Percentiles rank a stretch among this genome's conserved stretches.
phyloP scores from a whole-genome alignment of 768 basidiomycete genomes.

The Suillus luteus region DNA sequence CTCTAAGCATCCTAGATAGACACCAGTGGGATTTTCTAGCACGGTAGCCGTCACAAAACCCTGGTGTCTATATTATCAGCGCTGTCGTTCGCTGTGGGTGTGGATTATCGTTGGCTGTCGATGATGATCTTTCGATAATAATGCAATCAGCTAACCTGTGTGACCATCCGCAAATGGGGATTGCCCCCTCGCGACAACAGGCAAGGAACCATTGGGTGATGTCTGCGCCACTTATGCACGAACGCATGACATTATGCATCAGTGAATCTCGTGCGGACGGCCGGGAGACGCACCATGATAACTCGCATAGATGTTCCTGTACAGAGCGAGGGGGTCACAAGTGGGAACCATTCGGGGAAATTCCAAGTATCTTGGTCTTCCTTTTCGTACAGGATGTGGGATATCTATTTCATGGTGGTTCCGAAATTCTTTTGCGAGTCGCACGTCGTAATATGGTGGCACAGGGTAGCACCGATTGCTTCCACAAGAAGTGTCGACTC shows the following conservation, averaged over 20 bases:
- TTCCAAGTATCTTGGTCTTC: neutral
- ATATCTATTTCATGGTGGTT: conserved; percentile 2
- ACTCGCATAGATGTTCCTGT: neutral
- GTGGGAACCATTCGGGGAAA: neutral
- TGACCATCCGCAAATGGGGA: neutral
- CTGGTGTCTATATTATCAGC: neutral
- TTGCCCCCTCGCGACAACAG: neutral
- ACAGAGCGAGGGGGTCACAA: neutral
- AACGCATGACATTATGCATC: no score
- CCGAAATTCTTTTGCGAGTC: neutral
- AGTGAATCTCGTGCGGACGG: neutral
- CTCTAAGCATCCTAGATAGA: neutral
- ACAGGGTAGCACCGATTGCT: neutral
- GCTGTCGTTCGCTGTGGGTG: neutral
- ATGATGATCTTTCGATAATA: neutral
- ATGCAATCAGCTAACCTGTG: conserved; percentile 1
- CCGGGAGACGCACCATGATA: neutral
- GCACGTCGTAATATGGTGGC: conserved; percentile 1
- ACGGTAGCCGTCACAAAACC: neutral
- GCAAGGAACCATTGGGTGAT: neutral
- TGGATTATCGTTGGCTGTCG: neutral
- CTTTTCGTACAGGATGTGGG: conserved; percentile 2
- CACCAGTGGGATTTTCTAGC: conserved; percentile 2
- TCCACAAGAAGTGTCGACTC: neutral
- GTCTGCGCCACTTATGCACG: neutral